Conservation (phyloP, 1,139 yeast species). For the Scheffersomyces quercinus region DNA sequence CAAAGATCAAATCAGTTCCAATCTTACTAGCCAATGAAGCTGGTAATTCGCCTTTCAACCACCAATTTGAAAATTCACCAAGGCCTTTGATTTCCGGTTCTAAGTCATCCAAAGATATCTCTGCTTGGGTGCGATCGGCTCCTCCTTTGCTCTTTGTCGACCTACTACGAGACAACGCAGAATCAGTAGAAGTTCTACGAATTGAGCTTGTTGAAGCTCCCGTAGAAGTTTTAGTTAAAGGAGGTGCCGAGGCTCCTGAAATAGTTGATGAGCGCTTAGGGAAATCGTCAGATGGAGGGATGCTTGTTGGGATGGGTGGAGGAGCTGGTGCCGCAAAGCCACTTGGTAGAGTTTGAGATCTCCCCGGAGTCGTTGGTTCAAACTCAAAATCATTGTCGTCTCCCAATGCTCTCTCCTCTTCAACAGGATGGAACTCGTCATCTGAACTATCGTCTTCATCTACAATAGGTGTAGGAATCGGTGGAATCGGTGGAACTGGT, state of each 20-base stretch:
- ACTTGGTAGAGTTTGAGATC: slow-evolving; percentile 11
- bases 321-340: slow-evolving; percentile 10
- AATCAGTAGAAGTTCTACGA: slow-evolving; percentile 14
- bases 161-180: slow-evolving; percentile 17
- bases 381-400: slow-evolving; percentile 7
- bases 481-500: slow-evolving; percentile 16
- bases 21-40: slow-evolving; percentile 45
- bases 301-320: slow-evolving; percentile 11
- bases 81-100: slow-evolving; percentile 36
- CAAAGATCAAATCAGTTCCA: slow-evolving; percentile 56
- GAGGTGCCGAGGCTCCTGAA: slow-evolving; percentile 8
- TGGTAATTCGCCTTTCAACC: slow-evolving; percentile 65
- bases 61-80: slow-evolving; percentile 54
- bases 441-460: slow-evolving; percentile 3
- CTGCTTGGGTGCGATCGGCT: slow-evolving; percentile 33
- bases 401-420: slow-evolving; percentile 1
- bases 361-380: slow-evolving; percentile 4
- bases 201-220: slow-evolving; percentile 26
- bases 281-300: slow-evolving; percentile 8
- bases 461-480: slow-evolving; percentile 15
- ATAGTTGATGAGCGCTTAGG: slow-evolving; percentile 26
- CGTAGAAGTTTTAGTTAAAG: slow-evolving; percentile 19
- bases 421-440: not conserved
- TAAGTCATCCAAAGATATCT: slow-evolving; percentile 22
- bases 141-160: slow-evolving; percentile 17